Evolutionary conservation across 202 grass and related monocot genomes (phyloP).

Genomic region (Digitaria exilis): DNA sequence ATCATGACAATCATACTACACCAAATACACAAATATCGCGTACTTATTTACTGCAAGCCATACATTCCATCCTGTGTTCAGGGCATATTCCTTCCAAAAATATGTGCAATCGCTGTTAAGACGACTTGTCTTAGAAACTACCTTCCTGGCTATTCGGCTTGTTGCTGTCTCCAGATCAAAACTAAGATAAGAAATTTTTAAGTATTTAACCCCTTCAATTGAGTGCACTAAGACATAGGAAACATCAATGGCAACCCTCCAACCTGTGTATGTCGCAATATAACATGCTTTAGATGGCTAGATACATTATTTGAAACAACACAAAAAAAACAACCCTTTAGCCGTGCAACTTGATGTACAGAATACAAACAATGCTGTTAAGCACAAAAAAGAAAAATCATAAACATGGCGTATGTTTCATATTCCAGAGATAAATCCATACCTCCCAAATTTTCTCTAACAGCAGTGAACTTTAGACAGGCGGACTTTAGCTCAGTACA

Average conservation of each 20-base stretch:
- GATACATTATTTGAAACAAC: not conserved
- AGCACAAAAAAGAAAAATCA: conserved; percentile 5
- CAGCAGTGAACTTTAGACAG: conserved; percentile 67
- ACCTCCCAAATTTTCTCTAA: conserved; percentile 76
- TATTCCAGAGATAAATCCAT: conserved; percentile 22
- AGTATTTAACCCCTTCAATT: not conserved
- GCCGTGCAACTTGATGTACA: not conserved
- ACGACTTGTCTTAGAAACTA: not conserved
- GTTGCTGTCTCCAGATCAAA: not conserved
- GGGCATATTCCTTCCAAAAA: conserved; percentile 15
- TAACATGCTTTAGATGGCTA: not conserved
- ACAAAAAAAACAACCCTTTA: not conserved
- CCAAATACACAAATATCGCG: not conserved
- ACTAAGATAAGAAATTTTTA: not conserved
- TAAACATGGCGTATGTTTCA: not conserved
- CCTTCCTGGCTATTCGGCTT: not conserved
- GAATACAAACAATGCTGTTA: not conserved
- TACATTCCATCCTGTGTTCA: conserved; percentile 8
- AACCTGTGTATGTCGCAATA: not conserved
- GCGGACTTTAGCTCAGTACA: conserved; percentile 69
- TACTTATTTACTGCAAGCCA: not conserved
- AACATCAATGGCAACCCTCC: not conserved
- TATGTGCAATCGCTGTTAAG: not conserved
- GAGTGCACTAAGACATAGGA: not conserved
- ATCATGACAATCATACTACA: not conserved